Evolutionary conservation across 78 protist genomes (phyloP), one percentile per base, ranked within the genome.

Genomic region (Creolimax fragrantissima): DNA sequence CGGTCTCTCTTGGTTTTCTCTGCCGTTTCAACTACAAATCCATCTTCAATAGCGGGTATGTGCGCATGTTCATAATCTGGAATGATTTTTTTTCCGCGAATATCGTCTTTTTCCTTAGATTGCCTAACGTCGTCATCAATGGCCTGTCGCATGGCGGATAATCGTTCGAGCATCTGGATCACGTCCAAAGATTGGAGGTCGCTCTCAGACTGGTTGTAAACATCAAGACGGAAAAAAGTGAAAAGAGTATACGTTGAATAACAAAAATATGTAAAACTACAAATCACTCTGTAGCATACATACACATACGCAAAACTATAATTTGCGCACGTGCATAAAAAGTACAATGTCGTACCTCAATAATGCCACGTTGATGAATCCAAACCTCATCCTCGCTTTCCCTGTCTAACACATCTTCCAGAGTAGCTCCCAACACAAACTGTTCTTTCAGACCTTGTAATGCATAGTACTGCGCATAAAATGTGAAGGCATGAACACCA

Each of bases 391-490:
- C 86, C 42, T 83, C 86, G 5, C 35, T 83, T 17, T 83, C 86
- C 7, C 7, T 24, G 42, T 83, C 35, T 5, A 83, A 41, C 5
- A 83, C 86, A 24, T 6, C 35, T 32, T 17, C 86, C 35, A 24
- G 86, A 24, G 7, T 24, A 5, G 86, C 86, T 36, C 86, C 86
- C 5, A 39, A 39, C 6, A 41, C 6, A 41, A 83, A 41, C 86
- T 83, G 86, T 41, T 83, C 7, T 6, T 83, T 39, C 86, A 83
- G 86, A 41, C 86, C 86, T 5, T 5, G 6, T 32, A 83, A 32
- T 32, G 86, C 86, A 83, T 83, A 83, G 86, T 83, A 83, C 86
- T 83, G 86, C 6, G 35, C 6, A 41, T 83, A 83, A 41, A 83
- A 83, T 6, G 86, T 83, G 86, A 35, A 83, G 5, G 35, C 86